Evolutionary conservation across 2,329 filamentous ascomycete genomes (phyloP).

Genomic region (Nemania sp.): DNA sequence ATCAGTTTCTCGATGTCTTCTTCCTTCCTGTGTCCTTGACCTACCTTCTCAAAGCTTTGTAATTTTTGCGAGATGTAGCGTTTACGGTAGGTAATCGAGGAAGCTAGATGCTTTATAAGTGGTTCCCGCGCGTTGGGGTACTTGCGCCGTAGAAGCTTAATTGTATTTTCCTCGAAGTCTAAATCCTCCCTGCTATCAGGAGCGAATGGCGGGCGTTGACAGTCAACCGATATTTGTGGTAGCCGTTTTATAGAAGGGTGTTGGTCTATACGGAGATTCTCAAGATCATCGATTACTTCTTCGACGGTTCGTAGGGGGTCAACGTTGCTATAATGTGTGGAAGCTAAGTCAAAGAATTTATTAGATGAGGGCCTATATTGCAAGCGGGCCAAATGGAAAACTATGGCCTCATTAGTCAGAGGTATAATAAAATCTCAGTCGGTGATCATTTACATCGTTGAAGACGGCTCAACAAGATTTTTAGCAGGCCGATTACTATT

Average conservation of each 20-base stretch:
- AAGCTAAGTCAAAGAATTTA: not conserved
- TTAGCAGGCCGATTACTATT: not conserved
- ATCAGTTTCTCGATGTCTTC: not conserved
- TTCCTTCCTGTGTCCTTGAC: not conserved
- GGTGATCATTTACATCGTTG: not conserved
- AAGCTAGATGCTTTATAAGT: not conserved
- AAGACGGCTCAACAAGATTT: not conserved
- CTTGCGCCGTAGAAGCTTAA: not conserved
- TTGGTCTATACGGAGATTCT: not conserved
- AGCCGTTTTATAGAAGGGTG: not conserved
- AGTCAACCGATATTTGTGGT: not conserved
- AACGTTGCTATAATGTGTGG: not conserved
- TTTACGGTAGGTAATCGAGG: not conserved
- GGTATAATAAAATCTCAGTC: not conserved
- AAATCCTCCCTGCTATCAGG: not conserved
- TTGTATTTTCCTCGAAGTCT: not conserved
- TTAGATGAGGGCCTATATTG: not conserved
- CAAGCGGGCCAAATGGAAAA: not conserved
- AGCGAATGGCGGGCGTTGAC: not conserved
- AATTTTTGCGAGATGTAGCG: not conserved
- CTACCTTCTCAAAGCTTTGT: not conserved
- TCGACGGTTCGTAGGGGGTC: not conserved
- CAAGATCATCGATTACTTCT: not conserved
- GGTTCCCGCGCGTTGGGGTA: not conserved
- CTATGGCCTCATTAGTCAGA: not conserved